These are phyloP conservation scores for Oemleria cerasiformis DNA, from an alignment of 306 rosid species.

Conservation along the genomic window DNA sequence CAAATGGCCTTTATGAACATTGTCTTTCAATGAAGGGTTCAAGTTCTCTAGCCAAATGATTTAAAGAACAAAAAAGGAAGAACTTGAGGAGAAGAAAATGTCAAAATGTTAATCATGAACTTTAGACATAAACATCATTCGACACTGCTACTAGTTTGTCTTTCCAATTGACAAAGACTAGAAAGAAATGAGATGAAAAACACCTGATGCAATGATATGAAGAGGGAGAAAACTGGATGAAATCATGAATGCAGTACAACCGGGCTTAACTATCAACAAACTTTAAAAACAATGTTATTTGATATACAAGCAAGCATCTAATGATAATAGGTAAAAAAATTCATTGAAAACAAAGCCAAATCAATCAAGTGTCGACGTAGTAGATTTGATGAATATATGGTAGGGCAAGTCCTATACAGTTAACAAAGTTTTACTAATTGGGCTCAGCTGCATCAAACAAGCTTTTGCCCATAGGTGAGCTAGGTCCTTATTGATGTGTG, in stretches of 20 bases:
- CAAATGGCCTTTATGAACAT: background rate
- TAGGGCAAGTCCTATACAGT: background rate
- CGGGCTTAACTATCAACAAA: background rate
- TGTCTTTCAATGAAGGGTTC: constrained; percentile 8
- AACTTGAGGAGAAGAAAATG: constrained; percentile 5
- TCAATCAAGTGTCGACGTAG: background rate
- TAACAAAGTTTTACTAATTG: background rate
- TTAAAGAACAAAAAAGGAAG: background rate
- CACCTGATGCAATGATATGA: constrained; percentile 5
- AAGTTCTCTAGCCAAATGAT: constrained; percentile 11
- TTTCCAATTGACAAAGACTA: constrained; percentile 1
- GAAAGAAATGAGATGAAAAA: background rate
- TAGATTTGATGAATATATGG: background rate
- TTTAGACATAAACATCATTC: background rate
- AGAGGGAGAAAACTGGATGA: background rate
- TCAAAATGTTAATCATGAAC: constrained; percentile 10
- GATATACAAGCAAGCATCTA: background rate
- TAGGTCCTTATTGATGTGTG: background rate
- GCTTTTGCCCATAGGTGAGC: background rate
- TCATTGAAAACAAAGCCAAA: background rate
- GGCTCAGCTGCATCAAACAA: background rate
- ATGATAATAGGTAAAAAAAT: background rate
- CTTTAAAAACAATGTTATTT: background rate
- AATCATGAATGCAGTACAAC: background rate
- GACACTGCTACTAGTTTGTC: constrained; percentile 6